These are phyloP conservation scores for Septoria linicola DNA, from an alignment of 2,329 filamentous ascomycete genomes.

Conservation along the genomic window DNA sequence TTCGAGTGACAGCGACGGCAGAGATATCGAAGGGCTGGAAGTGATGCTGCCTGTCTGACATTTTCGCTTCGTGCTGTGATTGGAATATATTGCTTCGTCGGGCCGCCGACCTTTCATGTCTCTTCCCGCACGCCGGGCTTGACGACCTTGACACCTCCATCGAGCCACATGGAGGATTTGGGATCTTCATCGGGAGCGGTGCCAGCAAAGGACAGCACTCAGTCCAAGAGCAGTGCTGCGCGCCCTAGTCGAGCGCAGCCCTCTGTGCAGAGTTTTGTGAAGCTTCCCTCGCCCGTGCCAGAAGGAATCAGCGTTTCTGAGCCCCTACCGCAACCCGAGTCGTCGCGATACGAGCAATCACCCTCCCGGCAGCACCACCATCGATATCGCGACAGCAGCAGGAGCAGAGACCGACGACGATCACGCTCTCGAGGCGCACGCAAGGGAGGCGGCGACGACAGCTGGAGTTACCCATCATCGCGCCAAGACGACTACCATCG, in stretches of 20 bases:
- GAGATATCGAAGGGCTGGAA: not conserved
- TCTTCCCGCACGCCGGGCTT: not conserved
- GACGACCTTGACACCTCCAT: conserved; percentile 3
- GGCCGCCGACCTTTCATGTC: conserved; percentile 6
- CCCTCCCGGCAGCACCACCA: conserved; percentile 18
- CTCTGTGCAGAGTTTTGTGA: conserved; percentile 7
- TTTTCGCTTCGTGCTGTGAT: conserved; percentile 6
- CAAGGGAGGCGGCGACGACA: conserved; percentile 8
- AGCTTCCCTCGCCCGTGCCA: conserved; percentile 13
- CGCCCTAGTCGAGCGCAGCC: conserved; percentile 5
- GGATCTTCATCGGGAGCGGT: conserved; percentile 1
- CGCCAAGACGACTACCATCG: conserved; percentile 21
- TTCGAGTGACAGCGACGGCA: not conserved
- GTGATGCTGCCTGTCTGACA: not conserved
- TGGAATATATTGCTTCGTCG: conserved; percentile 7
- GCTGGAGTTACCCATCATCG: conserved; percentile 12
- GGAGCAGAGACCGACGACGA: conserved; percentile 15
- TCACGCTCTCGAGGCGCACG: conserved; percentile 13
- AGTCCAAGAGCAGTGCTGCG: not conserved
- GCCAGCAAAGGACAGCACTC: conserved; percentile 3
- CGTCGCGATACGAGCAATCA: conserved; percentile 17
- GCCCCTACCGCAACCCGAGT: conserved; percentile 12
- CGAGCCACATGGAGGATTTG: conserved; percentile 11
- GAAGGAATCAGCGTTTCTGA: conserved; percentile 11
- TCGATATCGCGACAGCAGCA: conserved; percentile 16